Conservation (phyloP, 116 monocot species). For the Phalaenopsis hybrid region DNA sequence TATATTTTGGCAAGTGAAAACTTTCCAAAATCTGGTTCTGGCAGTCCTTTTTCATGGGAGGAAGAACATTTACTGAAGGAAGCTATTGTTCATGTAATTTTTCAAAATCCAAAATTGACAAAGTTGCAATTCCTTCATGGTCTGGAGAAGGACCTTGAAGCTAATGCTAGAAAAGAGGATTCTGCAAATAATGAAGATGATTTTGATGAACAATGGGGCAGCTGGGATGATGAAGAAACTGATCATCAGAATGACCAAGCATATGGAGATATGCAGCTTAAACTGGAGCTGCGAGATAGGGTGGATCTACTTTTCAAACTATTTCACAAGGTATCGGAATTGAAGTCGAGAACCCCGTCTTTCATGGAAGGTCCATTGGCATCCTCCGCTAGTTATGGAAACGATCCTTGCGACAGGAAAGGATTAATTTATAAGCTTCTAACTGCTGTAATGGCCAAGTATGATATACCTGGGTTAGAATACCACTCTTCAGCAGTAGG, state of each 20-base stretch:
- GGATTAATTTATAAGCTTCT: constrained; percentile 70
- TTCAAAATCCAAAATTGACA: constrained; percentile 40
- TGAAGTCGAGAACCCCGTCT: constrained; percentile 50
- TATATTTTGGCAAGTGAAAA: constrained; percentile 93
- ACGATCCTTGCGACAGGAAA: constrained; percentile 50
- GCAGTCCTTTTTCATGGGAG: constrained; percentile 94
- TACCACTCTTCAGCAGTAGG: constrained; percentile 96
- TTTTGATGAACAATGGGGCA: constrained; percentile 94
- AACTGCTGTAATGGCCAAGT: constrained; percentile 47
- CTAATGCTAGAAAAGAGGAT: constrained; percentile 32
- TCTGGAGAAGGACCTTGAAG: constrained; percentile 68
- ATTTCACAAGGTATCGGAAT: constrained; percentile 70
- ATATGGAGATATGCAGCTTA: constrained; percentile 86
- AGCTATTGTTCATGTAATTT: constrained; percentile 71
- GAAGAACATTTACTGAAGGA: constrained; percentile 94
- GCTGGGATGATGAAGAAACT: constrained; percentile 81
- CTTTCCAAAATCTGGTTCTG: constrained; percentile 64
- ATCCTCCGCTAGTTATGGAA: constrained; percentile 32
- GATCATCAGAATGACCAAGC: constrained; percentile 47
- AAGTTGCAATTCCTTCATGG: constrained; percentile 68
- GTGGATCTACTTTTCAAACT: constrained; percentile 83
- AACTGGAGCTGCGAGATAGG: constrained; percentile 86
- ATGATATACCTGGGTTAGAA: constrained; percentile 75
- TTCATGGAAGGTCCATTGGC: constrained; percentile 34
- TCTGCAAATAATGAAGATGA: constrained; percentile 34